phyloP scores from a whole-genome alignment of 805 yeast species.

The Lachancea nothofagi region DNA sequence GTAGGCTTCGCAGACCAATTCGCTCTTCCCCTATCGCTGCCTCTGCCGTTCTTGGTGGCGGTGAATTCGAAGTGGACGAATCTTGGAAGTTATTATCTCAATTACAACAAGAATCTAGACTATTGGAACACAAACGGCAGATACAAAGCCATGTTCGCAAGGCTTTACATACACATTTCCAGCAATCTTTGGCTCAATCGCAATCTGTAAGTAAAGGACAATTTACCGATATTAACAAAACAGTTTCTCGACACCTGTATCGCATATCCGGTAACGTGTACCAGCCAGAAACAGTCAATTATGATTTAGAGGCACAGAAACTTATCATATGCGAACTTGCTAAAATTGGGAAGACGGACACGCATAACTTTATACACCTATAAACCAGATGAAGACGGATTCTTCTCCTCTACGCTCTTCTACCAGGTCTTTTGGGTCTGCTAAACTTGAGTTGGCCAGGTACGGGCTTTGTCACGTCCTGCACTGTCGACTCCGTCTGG shows the following conservation, averaged over 20 bases:
- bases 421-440: conserved; percentile 71
- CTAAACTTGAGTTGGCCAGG: conserved; percentile 36
- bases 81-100: conserved; percentile 8
- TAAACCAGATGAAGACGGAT: not conserved
- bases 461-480: conserved; percentile 12
- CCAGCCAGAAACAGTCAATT: conserved; percentile 13
- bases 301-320: conserved; percentile 15
- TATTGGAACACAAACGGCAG: conserved; percentile 41
- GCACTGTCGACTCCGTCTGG: conserved; percentile 16
- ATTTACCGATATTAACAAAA: conserved; percentile 58
- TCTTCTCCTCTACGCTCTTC: conserved; percentile 33
- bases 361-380: not conserved
- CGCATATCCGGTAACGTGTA: conserved; percentile 25
- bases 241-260: conserved; percentile 57
- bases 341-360: not conserved
- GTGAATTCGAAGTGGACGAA: conserved; percentile 7
- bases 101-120: conserved; percentile 1
- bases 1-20: not conserved
- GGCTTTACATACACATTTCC: conserved; percentile 45
- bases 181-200: conserved; percentile 14
- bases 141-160: conserved; percentile 56
- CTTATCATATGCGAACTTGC: conserved; percentile 11
- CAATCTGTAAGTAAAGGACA: conserved; percentile 33
- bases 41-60: not conserved
- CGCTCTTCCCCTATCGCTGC: no score